Evolutionary conservation across 345 rosid species (phyloP).

Genomic region (Rhodamnia argentea): DNA sequence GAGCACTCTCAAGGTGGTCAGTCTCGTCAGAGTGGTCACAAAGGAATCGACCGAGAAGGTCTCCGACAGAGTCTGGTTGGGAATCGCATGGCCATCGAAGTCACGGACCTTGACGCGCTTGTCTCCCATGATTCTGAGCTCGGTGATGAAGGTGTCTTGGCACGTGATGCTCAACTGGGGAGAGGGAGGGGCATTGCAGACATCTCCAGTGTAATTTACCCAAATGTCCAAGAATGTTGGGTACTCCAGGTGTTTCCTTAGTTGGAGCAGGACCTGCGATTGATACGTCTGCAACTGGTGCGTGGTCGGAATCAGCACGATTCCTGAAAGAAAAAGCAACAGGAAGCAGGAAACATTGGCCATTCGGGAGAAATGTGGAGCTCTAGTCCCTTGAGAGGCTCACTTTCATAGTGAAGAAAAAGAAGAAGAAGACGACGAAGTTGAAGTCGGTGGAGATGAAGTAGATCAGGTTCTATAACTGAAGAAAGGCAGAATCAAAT

Average conservation of each 20-base stretch:
- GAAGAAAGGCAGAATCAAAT: not conserved
- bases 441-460: not conserved
- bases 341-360: not conserved
- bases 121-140: conserved; percentile 78
- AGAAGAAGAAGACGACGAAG: not conserved
- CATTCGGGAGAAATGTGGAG: not conserved
- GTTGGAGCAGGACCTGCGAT: conserved; percentile 52
- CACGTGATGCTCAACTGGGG: conserved; percentile 51
- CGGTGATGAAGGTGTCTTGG: conserved; percentile 48
- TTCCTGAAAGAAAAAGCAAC: conserved; percentile 7
- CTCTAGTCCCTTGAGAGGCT: not conserved
- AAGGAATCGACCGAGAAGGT: conserved; percentile 77
- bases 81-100: conserved; percentile 52
- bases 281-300: conserved; percentile 52
- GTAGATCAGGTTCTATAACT: not conserved
- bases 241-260: conserved; percentile 79
- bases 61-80: conserved; percentile 53
- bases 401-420: not conserved
- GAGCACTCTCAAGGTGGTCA: conserved; percentile 63
- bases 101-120: conserved; percentile 43
- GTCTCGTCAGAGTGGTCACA: conserved; percentile 73
- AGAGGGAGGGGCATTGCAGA: conserved; percentile 55
- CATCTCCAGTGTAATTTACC: conserved; percentile 54
- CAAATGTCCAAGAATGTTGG: conserved; percentile 54
- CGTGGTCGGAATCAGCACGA: conserved; percentile 3